Base-by-base conservation (phyloP, 106 monocot genomes). In the Dioscorea alata region DNA sequence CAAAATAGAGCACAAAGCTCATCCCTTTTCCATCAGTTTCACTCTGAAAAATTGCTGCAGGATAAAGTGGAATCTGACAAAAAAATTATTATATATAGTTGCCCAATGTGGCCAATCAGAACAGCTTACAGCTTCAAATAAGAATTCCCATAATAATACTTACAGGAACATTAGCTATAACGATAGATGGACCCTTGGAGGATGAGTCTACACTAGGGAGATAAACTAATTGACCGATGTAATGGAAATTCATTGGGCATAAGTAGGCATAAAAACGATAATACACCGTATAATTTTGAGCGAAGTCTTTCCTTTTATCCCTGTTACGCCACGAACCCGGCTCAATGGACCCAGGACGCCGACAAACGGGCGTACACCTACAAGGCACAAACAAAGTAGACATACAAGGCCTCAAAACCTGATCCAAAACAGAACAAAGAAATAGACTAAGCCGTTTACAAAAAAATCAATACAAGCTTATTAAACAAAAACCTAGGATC, bases 241-340 rank as follows among this genome's bases (percentile, higher is more conserved):
- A 93, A 81, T 85, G 77, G 50, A 99, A 81, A 79, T 99, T 99
- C 69, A 83, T 90, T 62, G 75, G 84, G 53, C 72, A 99, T 42
- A 99, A 79, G 77, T 69, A 99, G 13, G 93, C 90, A 84, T 99
- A 93, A 78, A 99, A 88, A 23, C 93, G 99, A 59, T 87, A 77
- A 71, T 93, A 99, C 72, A 87, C 93, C 48, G 99, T 85, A 84
- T 69, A 66, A 71, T 81, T 90, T 66, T 87, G 67, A 64, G 99
- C 90, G 74, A 83, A 79, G 16, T 90, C 99, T 85, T 99, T 99
- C 90, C 83, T 99, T 62, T 99, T 99, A 78, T 99, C 95, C n/a
- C n/a, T n/a, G n/a, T n/a, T n/a, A n/a, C n/a, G n/a, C n/a, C n/a
- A n/a, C n/a, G n/a, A n/a, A n/a, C n/a, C n/a, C n/a, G n/a, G n/a